Conservation (phyloP, 345 rosid genomes). For the Linum tenue region DNA sequence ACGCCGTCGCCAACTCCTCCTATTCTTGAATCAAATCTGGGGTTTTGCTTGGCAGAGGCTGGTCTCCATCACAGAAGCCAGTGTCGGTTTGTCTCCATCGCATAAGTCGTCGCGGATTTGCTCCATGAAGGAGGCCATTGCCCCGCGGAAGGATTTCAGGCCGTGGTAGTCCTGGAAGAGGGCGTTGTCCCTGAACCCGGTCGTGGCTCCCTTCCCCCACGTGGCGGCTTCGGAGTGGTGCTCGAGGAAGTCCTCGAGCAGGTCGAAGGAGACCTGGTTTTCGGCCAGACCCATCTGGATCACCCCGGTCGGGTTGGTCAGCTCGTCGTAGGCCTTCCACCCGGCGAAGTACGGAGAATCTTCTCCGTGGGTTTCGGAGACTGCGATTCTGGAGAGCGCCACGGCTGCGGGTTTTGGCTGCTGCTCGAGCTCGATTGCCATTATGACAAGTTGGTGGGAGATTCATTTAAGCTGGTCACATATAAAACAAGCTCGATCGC, state of each 20-base stretch:
- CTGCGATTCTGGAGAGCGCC: constrained; percentile 61
- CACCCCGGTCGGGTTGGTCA: constrained; percentile 65
- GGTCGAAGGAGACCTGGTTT: constrained; percentile 91
- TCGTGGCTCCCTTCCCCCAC: constrained; percentile 59
- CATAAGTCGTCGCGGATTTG: not conserved
- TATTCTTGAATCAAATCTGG: too few relatives aligned
- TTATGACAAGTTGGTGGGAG: constrained; percentile 3
- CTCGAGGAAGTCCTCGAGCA: constrained; percentile 64
- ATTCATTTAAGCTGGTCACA: too few relatives aligned
- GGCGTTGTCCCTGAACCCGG: constrained; percentile 14
- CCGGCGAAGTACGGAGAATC: constrained; percentile 95
- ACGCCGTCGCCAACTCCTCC: too few relatives aligned
- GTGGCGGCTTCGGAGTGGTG: constrained; percentile 51
- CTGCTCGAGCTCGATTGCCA: constrained; percentile 56
- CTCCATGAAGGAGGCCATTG: constrained; percentile 1
- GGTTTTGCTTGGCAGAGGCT: too few relatives aligned
- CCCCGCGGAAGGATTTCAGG: not conserved
- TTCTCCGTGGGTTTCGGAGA: constrained; percentile 80
- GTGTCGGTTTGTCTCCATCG: too few relatives aligned
- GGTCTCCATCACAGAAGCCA: too few relatives aligned
- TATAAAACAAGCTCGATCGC: too few relatives aligned
- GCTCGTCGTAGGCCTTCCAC: constrained; percentile 88
- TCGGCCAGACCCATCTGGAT: constrained; percentile 97
- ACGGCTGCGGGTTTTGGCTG: constrained; percentile 22
- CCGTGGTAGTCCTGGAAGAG: constrained; percentile 3